These are phyloP conservation scores for Blechomonas ayalai DNA, from an alignment of 208 protist genomes.

Conservation along the genomic window DNA sequence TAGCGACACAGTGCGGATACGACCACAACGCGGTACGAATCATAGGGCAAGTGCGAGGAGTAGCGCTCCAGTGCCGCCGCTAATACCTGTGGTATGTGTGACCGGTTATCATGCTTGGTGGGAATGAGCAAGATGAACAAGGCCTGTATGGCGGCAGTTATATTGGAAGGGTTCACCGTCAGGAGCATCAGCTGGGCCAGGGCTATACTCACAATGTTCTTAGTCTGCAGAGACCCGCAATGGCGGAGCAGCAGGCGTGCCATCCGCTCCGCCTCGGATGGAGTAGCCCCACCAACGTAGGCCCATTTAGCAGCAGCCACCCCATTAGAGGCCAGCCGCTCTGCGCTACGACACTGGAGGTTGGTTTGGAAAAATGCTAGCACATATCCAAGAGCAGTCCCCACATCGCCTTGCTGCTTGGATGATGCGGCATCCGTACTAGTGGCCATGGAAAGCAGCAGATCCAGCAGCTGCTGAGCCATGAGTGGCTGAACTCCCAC, in stretches of 20 bases:
- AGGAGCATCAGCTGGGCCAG: constrained; percentile 24
- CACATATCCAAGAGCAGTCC: constrained; percentile 30
- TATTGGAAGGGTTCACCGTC: constrained; percentile 20
- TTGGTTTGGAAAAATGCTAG: constrained; percentile 33
- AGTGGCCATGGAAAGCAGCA: constrained; percentile 7
- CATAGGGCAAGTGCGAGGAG: constrained; percentile 36
- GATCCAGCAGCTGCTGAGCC: constrained; percentile 10
- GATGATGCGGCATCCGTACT: constrained; percentile 2
- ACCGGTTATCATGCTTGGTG: constrained; percentile 19
- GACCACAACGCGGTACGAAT: constrained; percentile 38
- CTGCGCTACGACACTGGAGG: constrained; percentile 11
- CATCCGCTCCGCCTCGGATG: constrained; percentile 32
- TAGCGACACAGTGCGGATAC: constrained; percentile 33
- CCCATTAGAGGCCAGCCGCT: not conserved
- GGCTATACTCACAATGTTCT: constrained; percentile 33
- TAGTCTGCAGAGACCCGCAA: constrained; percentile 24
- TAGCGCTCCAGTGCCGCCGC: constrained; percentile 37
- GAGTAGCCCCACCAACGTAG: constrained; percentile 34
- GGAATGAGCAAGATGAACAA: constrained; percentile 56
- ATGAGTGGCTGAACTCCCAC: constrained; percentile 5
- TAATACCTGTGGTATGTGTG: constrained; percentile 56
- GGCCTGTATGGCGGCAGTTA: constrained; percentile 37
- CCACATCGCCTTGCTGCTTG: constrained; percentile 23
- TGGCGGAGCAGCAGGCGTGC: constrained; percentile 31
- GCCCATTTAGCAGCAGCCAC: constrained; percentile 10